Evolutionary conservation across 1,284 basidiomycete species (phyloP).

Genomic region (Golubevia pallescens): DNA sequence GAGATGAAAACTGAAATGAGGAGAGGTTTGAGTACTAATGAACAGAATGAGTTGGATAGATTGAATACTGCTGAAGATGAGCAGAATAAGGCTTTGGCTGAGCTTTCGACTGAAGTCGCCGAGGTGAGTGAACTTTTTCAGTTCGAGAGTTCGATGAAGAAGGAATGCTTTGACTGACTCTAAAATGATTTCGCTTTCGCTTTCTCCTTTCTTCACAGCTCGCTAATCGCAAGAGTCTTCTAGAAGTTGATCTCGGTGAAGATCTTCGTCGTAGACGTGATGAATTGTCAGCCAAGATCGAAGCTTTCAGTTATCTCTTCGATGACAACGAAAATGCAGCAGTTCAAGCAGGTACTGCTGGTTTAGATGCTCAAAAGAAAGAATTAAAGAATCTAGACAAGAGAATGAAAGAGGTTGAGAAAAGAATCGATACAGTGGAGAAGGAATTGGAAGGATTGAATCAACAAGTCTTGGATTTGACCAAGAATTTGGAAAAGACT

Average conservation of each 20-base stretch:
- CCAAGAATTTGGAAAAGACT: conserved; percentile 75
- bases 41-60: conserved; percentile 73
- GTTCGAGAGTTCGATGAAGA: not conserved
- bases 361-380: conserved; percentile 73
- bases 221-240: conserved; percentile 76
- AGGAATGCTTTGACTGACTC: conserved; percentile 14
- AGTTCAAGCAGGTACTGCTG: conserved; percentile 66
- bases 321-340: conserved; percentile 71
- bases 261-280: conserved; percentile 78
- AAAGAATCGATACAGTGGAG: conserved; percentile 71
- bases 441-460: conserved; percentile 71
- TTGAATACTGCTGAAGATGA: conserved; percentile 80
- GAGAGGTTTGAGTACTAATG: conserved; percentile 75
- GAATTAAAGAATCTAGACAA: conserved; percentile 75
- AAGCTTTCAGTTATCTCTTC: conserved; percentile 72
- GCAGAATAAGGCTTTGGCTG: conserved; percentile 74
- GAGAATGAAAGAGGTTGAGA: conserved; percentile 73
- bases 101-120: conserved; percentile 74
- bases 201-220: conserved; percentile 68
- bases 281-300: conserved; percentile 78
- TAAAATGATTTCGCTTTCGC: not conserved
- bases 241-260: conserved; percentile 94
- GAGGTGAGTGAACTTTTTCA: conserved; percentile 70
- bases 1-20: conserved; percentile 81
- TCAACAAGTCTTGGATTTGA: conserved; percentile 73